These are phyloP conservation scores for Geotrichum cucujoidarum DNA, from an alignment of 1,139 yeast species.

Conservation along the genomic window DNA sequence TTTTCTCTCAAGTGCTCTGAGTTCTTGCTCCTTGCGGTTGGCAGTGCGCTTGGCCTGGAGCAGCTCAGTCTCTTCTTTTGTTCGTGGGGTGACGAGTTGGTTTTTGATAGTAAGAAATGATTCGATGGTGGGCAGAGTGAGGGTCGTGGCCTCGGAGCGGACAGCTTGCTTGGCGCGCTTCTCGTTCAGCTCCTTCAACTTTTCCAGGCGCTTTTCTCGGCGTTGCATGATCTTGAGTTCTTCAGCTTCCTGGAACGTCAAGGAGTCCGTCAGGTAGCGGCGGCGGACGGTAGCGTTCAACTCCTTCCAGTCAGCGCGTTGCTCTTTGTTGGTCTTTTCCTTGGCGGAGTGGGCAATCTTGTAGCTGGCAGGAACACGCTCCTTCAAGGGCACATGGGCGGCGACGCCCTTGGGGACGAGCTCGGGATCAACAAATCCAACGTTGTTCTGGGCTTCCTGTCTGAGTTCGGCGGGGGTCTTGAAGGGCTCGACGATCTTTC, in stretches of 20 bases:
- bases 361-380: conserved; percentile 51
- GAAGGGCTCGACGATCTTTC: conserved; percentile 57
- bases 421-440: conserved; percentile 72
- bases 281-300: conserved; percentile 68
- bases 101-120: conserved; percentile 37
- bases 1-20: conserved; percentile 43
- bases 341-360: conserved; percentile 51
- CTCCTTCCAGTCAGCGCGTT: conserved; percentile 47
- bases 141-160: conserved; percentile 48
- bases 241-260: conserved; percentile 54
- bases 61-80: conserved; percentile 55
- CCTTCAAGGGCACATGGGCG: conserved; percentile 52
- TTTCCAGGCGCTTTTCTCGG: conserved; percentile 29
- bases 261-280: conserved; percentile 61
- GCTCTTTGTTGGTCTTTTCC: conserved; percentile 34
- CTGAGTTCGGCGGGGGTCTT: conserved; percentile 36
- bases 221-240: conserved; percentile 37
- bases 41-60: conserved; percentile 49
- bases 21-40: conserved; percentile 46
- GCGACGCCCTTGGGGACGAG: conserved; percentile 65
- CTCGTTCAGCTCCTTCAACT: conserved; percentile 36
- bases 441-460: conserved; percentile 45
- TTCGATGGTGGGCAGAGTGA: conserved; percentile 79
- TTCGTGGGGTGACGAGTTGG: conserved; percentile 63
- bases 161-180: conserved; percentile 24